These are phyloP conservation scores for Spergularia bocconei DNA, from an alignment of 148 eudicot genomes.

Conservation along the genomic window DNA sequence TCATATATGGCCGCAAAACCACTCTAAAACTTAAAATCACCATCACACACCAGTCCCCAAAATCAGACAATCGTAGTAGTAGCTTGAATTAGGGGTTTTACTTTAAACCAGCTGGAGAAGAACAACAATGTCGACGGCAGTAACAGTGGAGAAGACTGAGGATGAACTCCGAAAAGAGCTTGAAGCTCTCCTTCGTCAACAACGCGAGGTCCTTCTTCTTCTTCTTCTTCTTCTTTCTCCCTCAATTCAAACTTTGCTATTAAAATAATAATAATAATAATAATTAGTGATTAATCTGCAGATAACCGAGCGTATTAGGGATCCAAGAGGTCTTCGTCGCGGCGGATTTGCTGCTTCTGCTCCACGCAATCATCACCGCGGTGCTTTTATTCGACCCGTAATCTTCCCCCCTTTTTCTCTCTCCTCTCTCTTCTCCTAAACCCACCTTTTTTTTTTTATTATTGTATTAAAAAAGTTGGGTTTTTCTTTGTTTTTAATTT, in stretches of 20 bases:
- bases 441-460: background rate
- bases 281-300: conserved; percentile 5
- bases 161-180: conserved; percentile 82
- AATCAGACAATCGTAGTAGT: no score
- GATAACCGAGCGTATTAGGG: conserved; percentile 85
- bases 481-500: conserved; percentile 3
- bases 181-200: conserved; percentile 78
- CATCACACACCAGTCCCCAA: no score
- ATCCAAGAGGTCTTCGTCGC: conserved; percentile 89
- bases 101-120: no score
- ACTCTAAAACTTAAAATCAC: no score
- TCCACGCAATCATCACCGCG: conserved; percentile 69
- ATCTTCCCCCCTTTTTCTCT: conserved; percentile 10
- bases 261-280: background rate
- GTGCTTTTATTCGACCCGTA: conserved; percentile 66
- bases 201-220: conserved; percentile 57
- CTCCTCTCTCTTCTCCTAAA: conserved; percentile 5
- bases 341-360: conserved; percentile 52
- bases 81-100: no score
- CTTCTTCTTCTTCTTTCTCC: conserved; percentile 18
- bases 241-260: background rate
- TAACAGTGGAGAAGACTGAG: conserved; percentile 64
- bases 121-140: conserved; percentile 36
- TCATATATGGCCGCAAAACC: no score
- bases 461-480: background rate